Percentiles rank a stretch among this genome's conserved stretches.
These are phyloP conservation scores for Uromyces viciae-fabae DNA, from an alignment of 1,284 basidiomycete genomes.

Conservation along the genomic window DNA sequence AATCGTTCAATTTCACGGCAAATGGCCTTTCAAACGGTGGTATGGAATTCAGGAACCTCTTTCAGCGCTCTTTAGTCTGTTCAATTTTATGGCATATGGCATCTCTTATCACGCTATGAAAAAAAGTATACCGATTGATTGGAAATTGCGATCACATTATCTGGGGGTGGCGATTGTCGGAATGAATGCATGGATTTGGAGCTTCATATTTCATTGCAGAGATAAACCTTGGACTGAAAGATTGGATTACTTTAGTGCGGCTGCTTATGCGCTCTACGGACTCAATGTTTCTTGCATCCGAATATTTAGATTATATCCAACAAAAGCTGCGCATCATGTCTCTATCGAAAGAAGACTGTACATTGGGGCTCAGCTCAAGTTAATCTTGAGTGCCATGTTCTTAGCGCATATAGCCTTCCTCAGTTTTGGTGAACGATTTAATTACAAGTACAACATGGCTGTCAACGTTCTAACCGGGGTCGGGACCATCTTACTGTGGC, in stretches of 20 bases:
- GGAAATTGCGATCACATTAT: conserved; percentile 57
- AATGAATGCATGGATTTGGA: conserved; percentile 91
- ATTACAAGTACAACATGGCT: conserved; percentile 90
- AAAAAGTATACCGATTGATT: conserved; percentile 59
- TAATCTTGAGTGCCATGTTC: conserved; percentile 47
- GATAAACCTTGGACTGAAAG: conserved; percentile 82
- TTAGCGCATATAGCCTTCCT: conserved; percentile 62
- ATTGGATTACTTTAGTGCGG: conserved; percentile 92
- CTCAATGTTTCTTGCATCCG: conserved; percentile 62
- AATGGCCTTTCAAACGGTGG: conserved; percentile 83
- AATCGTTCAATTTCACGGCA: conserved; percentile 76
- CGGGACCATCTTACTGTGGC: conserved; percentile 74
- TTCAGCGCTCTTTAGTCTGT: conserved; percentile 79
- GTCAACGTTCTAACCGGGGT: conserved; percentile 75
- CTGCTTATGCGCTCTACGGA: conserved; percentile 66
- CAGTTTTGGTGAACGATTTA: conserved; percentile 65
- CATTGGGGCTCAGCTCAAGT: conserved; percentile 29
- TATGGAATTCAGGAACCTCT: conserved; percentile 82
- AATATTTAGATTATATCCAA: conserved; percentile 51
- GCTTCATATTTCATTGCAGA: conserved; percentile 83
- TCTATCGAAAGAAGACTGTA: conserved; percentile 25
- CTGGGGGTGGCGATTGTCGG: conserved; percentile 73
- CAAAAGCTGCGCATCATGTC: conserved; percentile 21
- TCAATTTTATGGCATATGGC: conserved; percentile 73
- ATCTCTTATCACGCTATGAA: conserved; percentile 61